Percentiles rank a stretch among this genome's conserved stretches.
Evolutionary conservation across 2,329 filamentous ascomycete genomes (phyloP).

Genomic region (Pseudocercospora vitis): DNA sequence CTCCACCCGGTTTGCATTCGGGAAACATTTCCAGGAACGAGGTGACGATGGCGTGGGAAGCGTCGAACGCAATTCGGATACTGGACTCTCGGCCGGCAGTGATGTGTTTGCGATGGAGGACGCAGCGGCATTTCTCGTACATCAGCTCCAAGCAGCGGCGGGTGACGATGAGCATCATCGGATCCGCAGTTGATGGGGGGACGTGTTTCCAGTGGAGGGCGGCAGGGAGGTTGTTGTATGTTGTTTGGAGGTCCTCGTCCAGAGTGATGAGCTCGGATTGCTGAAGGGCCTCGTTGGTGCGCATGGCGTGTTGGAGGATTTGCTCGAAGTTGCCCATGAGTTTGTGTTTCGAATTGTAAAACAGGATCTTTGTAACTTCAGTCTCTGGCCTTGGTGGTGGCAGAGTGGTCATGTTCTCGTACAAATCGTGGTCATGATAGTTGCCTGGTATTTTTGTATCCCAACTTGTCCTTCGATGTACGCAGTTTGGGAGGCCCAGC

Average conservation of each 20-base stretch:
- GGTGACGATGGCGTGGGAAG: constrained; percentile 31
- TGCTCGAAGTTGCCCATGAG: constrained; percentile 37
- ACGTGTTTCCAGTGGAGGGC: constrained; percentile 34
- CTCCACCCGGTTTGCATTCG: constrained; percentile 46
- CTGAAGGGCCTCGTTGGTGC: constrained; percentile 18
- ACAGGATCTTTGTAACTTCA: constrained; percentile 32
- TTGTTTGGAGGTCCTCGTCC: constrained; percentile 36
- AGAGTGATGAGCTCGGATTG: constrained; percentile 28
- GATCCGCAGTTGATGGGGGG: constrained; percentile 46
- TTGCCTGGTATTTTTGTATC: constrained; percentile 46
- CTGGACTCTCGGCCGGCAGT: constrained; percentile 8
- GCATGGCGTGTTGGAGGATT: constrained; percentile 37
- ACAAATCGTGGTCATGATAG: constrained; percentile 45
- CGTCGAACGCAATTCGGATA: constrained; percentile 28
- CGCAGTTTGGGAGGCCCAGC: constrained; percentile 48
- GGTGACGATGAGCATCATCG: constrained; percentile 52
- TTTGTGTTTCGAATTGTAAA: constrained; percentile 36
- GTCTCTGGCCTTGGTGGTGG: constrained; percentile 35
- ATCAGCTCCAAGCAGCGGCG: constrained; percentile 34
- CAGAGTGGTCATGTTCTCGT: constrained; percentile 33
- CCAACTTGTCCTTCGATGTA: constrained; percentile 40
- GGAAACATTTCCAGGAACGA: constrained; percentile 49
- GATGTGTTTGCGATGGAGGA: constrained; percentile 21
- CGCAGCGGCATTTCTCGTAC: constrained; percentile 29
- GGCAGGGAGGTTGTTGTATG: constrained; percentile 33